Conservation (phyloP, 345 rosid genomes). For the Mangifera indica region DNA sequence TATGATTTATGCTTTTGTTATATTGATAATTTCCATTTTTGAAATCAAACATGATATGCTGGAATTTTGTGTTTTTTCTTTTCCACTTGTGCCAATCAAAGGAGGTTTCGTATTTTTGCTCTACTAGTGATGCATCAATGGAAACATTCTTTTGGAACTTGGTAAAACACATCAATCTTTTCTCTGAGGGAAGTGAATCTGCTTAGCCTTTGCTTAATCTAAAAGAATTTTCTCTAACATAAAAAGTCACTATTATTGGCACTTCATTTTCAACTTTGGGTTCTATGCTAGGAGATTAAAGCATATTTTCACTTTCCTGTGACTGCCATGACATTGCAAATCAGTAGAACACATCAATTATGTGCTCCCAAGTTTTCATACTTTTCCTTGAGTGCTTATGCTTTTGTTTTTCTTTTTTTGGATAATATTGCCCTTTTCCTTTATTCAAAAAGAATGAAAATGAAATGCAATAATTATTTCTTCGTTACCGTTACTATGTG, state of each 20-base stretch:
- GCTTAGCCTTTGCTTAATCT: neutral
- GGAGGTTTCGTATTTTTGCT: neutral
- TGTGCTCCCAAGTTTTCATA: conserved; percentile 1
- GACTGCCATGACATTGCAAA: neutral
- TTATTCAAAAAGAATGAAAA: neutral
- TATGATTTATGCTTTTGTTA: neutral
- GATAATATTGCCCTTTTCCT: neutral
- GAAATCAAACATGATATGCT: neutral
- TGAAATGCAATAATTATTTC: neutral
- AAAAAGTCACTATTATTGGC: neutral
- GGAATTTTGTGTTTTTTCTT: neutral
- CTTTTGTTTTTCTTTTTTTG: no score
- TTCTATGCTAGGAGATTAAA: neutral
- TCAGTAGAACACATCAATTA: neutral
- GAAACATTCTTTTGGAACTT: neutral
- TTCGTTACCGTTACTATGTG: neutral
- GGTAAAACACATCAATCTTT: neutral
- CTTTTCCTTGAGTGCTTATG: neutral
- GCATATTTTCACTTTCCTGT: neutral
- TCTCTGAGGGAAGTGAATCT: neutral
- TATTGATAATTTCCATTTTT: neutral
- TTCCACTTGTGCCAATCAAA: neutral
- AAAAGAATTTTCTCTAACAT: neutral
- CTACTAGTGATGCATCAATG: neutral
- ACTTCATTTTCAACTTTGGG: neutral